phyloP scores from a whole-genome alignment of 1,139 yeast species.

The Zhuliangozyma blackwelliae region DNA sequence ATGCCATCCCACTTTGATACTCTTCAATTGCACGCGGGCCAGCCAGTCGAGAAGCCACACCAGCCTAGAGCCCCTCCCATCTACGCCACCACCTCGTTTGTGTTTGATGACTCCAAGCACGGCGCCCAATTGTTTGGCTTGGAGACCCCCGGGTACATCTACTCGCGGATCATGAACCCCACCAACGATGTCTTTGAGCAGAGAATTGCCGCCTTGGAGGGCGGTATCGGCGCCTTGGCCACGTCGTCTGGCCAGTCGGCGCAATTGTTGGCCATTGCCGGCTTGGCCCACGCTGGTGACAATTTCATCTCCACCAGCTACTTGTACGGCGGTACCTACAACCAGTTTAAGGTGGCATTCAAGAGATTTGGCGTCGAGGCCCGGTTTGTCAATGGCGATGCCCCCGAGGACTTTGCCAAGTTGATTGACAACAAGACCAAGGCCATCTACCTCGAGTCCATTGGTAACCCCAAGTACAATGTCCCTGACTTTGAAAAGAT shows the following conservation, averaged over 20 bases:
- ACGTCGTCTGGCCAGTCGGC: constrained; percentile 95
- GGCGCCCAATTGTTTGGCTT: constrained; percentile 90
- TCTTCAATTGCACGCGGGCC: constrained; percentile 92
- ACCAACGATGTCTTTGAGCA: constrained; percentile 88
- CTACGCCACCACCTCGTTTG: constrained; percentile 82
- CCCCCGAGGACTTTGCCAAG: constrained; percentile 63
- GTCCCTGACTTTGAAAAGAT: constrained; percentile 86
- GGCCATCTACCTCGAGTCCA: constrained; percentile 84
- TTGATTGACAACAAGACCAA: constrained; percentile 80
- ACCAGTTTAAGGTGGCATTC: constrained; percentile 90
- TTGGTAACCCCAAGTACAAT: constrained; percentile 92
- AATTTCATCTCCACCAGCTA: constrained; percentile 84
- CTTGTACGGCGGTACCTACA: constrained; percentile 94
- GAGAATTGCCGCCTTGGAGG: constrained; percentile 88
- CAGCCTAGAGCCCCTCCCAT: constrained; percentile 88
- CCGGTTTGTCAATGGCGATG: constrained; percentile 77
- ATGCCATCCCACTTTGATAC: constrained; percentile 77
- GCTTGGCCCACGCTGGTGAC: constrained; percentile 84
- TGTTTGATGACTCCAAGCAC: constrained; percentile 80
- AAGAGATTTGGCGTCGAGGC: constrained; percentile 83
- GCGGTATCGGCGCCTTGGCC: constrained; percentile 90
- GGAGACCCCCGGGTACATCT: constrained; percentile 77
- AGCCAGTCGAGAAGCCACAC: constrained; percentile 57
- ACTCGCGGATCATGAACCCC: constrained; percentile 90
- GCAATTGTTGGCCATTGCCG: constrained; percentile 78